Conservation (phyloP, 169 alveolate genomes). For the Plasmodium sp. region DNA sequence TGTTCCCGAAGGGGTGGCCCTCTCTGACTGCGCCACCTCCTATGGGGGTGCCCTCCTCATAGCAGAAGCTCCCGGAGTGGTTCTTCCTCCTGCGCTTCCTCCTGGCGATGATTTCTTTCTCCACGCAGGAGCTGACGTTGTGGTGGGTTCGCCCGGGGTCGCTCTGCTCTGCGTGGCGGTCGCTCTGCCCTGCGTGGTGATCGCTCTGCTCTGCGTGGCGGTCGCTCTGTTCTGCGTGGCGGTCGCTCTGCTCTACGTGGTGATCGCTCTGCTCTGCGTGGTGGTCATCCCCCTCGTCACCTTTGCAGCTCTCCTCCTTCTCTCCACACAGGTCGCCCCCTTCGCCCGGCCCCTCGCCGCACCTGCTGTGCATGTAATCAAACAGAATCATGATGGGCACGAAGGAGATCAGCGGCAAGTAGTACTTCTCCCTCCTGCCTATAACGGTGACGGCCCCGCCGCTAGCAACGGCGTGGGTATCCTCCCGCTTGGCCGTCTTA, state of each 20-base stretch:
- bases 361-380: conserved; percentile 18
- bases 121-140: not conserved
- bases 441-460: not conserved
- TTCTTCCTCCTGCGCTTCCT: not conserved
- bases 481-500: not conserved
- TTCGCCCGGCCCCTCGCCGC: not conserved
- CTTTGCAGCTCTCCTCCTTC: not conserved
- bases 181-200: too few relatives aligned
- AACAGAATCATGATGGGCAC: conserved; percentile 19
- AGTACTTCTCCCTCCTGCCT: conserved; percentile 14
- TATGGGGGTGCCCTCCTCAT: not conserved
- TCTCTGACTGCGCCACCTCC: not conserved
- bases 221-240: not conserved
- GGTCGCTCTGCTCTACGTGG: too few relatives aligned
- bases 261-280: not conserved
- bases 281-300: not conserved
- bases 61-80: not conserved
- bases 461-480: not conserved
- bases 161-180: not conserved
- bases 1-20: not conserved
- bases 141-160: not conserved
- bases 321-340: not conserved
- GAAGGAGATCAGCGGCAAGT: conserved; percentile 32
- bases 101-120: not conserved
- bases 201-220: too few relatives aligned